These are phyloP conservation scores for Pythium coloratum DNA, from an alignment of 352 stramenopile species.

Conservation along the genomic window DNA sequence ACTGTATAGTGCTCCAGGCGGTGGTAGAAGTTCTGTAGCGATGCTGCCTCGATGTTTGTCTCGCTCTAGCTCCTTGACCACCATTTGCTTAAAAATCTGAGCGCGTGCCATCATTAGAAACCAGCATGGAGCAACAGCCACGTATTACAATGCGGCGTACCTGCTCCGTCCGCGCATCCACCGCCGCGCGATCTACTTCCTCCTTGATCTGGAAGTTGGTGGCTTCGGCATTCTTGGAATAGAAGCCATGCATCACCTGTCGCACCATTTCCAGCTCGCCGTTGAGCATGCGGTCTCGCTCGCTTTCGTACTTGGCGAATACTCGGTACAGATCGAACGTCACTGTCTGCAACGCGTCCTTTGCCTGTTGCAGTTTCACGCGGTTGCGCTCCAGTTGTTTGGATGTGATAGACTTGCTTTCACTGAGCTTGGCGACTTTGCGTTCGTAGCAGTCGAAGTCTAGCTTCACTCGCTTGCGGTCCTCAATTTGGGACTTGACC, in stretches of 20 bases:
- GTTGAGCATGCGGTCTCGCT: slow-evolving; percentile 73
- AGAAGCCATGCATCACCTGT: slow-evolving; percentile 80
- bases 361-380: slow-evolving; percentile 49
- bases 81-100: slow-evolving; percentile 61
- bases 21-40: neutral
- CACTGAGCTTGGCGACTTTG: slow-evolving; percentile 45
- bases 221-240: slow-evolving; percentile 67
- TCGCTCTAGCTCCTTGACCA: slow-evolving; percentile 47
- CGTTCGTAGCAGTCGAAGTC: slow-evolving; percentile 71
- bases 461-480: slow-evolving; percentile 66
- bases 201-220: slow-evolving; percentile 66
- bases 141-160: slow-evolving; percentile 9
- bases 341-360: slow-evolving; percentile 42
- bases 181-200: slow-evolving; percentile 46
- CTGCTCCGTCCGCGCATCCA: slow-evolving; percentile 51
- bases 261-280: slow-evolving; percentile 80
- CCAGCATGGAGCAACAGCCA: neutral
- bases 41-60: slow-evolving; percentile 17
- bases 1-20: neutral
- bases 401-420: slow-evolving; percentile 16
- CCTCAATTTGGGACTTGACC: slow-evolving; percentile 65
- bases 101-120: no score
- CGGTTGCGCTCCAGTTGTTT: slow-evolving; percentile 60
- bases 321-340: slow-evolving; percentile 72
- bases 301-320: slow-evolving; percentile 78